Evolutionary conservation across 352 stramenopile genomes (phyloP), one percentile per base, ranked within the genome.

Genomic region (Phytopythium mirpurense): DNA sequence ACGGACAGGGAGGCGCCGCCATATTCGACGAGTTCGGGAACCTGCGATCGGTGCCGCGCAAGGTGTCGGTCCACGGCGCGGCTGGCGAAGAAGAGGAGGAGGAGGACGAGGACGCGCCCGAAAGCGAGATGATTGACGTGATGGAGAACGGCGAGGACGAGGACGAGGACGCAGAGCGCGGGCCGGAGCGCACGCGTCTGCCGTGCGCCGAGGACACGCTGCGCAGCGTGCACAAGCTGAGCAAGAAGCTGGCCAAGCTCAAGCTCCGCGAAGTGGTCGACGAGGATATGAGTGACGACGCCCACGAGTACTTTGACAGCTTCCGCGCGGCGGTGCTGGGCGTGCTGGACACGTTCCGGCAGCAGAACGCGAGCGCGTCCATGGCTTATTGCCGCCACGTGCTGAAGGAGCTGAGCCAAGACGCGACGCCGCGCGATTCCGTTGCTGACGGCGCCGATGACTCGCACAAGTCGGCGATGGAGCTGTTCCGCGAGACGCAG

Each of bases 11-110:
- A 4, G 64, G 68, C 21, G 81, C 70, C 24, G 76, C 70, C 34
- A 86, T 88, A 72, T 93, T 92, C 54, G 81, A 93, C 47, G 78
- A 90, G 47, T 63, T 68, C 43, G 83, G 83, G 16, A 93, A 93
- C 34, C 38, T 93, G 29, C 78, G 75, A 24, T 66, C 44, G 3
- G 57, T 88, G 15, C 36, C 59, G 2, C 32, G 85, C 7, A 65
- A 65, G 40, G 31, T 59, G n/a, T 53, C 54, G 12, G 43, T 56
- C 24, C 36, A 59, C 19, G 34, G 50, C 26, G 63, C 41, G 5
- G 50, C 7, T 63, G 57, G 52, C 58, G 26, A 55, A 11, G 54
- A 51, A 7, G 54, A 60, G 5, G 46, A 67, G 5, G 61, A 44
- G 9, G 66, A 81, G 43, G 66, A 83, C 12, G 70, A 81, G 6